These are phyloP conservation scores for Secale cereale DNA, from an alignment of 176 grass and related monocot genomes.

Conservation along the genomic window DNA sequence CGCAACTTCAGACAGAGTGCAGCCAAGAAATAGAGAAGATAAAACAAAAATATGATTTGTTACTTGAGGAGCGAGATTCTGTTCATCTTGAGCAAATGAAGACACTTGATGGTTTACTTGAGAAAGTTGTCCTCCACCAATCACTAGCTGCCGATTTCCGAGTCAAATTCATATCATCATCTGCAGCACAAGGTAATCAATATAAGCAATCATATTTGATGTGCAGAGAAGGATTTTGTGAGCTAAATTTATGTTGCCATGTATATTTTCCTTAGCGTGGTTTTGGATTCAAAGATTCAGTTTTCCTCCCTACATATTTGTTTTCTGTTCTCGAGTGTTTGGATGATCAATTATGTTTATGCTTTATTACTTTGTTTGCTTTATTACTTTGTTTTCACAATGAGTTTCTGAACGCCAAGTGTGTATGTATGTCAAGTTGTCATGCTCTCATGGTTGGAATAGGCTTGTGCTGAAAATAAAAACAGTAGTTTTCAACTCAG, in stretches of 20 bases:
- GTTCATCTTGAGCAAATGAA: constrained; percentile 53
- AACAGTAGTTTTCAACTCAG: neutral
- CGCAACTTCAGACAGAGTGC: constrained; percentile 46
- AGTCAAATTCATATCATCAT: constrained; percentile 77
- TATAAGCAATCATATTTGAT: neutral
- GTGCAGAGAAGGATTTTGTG: neutral
- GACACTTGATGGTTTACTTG: constrained; percentile 47
- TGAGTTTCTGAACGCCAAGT: neutral
- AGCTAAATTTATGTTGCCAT: neutral
- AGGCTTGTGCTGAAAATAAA: neutral
- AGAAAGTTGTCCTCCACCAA: constrained; percentile 74
- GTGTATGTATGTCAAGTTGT: neutral
- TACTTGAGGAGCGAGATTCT: constrained; percentile 56
- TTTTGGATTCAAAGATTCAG: neutral
- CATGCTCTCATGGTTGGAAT: neutral
- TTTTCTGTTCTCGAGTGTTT: neutral
- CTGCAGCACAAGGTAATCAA: constrained; percentile 42
- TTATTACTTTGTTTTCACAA: neutral
- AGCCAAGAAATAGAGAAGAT: constrained; percentile 72
- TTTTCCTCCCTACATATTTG: neutral
- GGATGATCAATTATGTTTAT: neutral
- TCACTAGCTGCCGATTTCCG: constrained; percentile 86
- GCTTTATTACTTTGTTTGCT: neutral
- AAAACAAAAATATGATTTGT: constrained; percentile 69
- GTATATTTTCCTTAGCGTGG: neutral